A percentile compares a stretch with the other conserved stretches of the same genome.
Conservation (phyloP, 495 filamentous ascomycete species). For the Penicillium soppii region DNA sequence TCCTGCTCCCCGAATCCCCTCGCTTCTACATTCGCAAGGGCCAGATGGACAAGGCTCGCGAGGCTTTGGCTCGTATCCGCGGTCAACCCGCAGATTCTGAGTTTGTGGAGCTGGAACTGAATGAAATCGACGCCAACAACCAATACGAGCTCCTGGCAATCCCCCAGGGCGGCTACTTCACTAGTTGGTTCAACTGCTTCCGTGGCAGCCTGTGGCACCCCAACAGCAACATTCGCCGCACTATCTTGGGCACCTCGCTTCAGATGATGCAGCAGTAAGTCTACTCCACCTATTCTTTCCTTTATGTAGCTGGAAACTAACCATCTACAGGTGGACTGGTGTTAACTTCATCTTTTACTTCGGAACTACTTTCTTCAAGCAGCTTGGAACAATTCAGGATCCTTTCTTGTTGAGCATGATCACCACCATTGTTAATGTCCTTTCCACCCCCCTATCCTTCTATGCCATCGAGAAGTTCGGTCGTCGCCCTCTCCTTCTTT, state of each 20-base stretch:
- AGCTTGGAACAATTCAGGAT: conserved; percentile 64
- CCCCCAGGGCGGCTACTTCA: conserved; percentile 57
- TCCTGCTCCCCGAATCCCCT: conserved; percentile 75
- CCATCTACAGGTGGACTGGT: conserved; percentile 57
- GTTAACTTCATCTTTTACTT: conserved; percentile 96
- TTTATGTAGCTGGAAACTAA: not conserved
- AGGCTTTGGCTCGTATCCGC: conserved; percentile 42
- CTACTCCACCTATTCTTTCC: not conserved
- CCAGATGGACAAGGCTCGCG: conserved; percentile 37
- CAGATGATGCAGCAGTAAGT: conserved; percentile 74
- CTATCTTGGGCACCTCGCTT: conserved; percentile 70
- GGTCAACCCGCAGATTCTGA: conserved; percentile 55
- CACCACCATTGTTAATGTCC: conserved; percentile 83
- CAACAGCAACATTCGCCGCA: conserved; percentile 68
- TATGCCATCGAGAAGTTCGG: conserved; percentile 78
- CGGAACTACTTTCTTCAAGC: conserved; percentile 74
- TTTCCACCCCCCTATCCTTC: conserved; percentile 79
- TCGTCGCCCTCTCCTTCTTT: conserved; percentile 80
- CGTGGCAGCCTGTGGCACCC: conserved; percentile 58
- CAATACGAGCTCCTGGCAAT: conserved; percentile 65
- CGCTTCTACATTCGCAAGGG: conserved; percentile 63
- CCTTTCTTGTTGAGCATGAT: conserved; percentile 79
- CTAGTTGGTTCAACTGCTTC: conserved; percentile 67
- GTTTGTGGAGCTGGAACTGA: conserved; percentile 64
- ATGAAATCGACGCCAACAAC: conserved; percentile 75